Evolutionary conservation across 73 alveolate genomes (phyloP), one percentile per base, ranked within the genome.

Genomic region (Paramecium octaurelia): DNA sequence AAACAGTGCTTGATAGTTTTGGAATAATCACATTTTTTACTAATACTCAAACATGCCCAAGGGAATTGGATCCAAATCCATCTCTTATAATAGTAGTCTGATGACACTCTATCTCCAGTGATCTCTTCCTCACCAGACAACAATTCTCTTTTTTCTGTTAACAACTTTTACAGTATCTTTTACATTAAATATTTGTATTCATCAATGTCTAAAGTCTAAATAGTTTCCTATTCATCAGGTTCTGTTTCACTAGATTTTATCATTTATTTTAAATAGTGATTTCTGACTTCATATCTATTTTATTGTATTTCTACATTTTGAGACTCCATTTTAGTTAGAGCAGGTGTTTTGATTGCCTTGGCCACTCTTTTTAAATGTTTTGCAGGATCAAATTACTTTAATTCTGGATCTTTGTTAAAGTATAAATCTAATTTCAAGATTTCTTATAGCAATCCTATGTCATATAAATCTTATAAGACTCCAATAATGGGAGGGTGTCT

Each of bases 61-160:
- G 97, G 97, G 54, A 93, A 95, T 77, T 95, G 40, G 3, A 95
- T 94, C 97, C 97, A 95, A 11, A 95, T 92, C 97, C 97, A 95
- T 93, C 97, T 93, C 73, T 93, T 93, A 84, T 95, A 95, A 92
- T 94, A 94, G 31, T 94, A 94, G 83, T 92, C 92, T 9, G 95
- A 92, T 73, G 93, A 70, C 2, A 70, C 18, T 43, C 88, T 92
- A 85, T 76, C 97, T 69, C 86, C 86, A 23, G 88, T 44, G 2
- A 46, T 21, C 24, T 80, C 91, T 20, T 80, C 91, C 10, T 80
- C 70, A 20, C 75, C 48, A 20, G 91, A 80, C 48, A 80, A 80
- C 14, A 4, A 12, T 44, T 80, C 91, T 46, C 24, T 80, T 43
- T 80, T 43, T 2, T 80, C 46, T 80, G 29, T 23, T 46, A 44